Conservation (phyloP, 345 rosid species). For the Angophora floribunda region DNA sequence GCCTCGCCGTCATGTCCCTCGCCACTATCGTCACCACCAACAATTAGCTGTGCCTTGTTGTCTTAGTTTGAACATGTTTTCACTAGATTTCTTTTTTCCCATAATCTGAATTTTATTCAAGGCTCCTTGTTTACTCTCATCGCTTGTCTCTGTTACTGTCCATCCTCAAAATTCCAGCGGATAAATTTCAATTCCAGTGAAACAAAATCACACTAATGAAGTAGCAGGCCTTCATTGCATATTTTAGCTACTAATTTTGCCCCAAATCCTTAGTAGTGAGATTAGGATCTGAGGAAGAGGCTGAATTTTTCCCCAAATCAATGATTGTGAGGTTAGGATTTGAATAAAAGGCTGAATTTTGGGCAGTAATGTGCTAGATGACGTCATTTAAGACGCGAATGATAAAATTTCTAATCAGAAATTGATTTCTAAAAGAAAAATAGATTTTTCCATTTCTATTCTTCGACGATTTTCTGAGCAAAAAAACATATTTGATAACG, state of each 20-base stretch:
- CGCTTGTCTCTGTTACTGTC: neutral
- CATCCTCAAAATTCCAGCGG: neutral
- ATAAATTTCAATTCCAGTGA: neutral
- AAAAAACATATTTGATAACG: no score
- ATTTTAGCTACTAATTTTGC: neutral
- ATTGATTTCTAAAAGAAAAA: no score
- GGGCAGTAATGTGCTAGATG: neutral
- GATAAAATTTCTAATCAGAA: no score
- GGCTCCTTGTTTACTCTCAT: neutral
- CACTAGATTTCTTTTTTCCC: neutral
- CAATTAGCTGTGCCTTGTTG: neutral
- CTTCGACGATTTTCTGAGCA: no score
- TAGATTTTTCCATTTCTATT: no score
- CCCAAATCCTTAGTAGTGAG: neutral
- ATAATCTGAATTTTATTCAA: neutral
- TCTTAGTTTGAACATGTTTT: neutral
- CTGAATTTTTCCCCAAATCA: no score
- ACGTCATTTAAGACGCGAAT: no score
- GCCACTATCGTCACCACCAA: neutral
- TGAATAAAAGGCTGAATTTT: fast-evolving
- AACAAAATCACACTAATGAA: neutral
- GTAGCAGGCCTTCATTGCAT: neutral
- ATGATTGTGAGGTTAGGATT: neutral
- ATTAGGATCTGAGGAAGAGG: no score
- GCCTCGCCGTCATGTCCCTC: neutral